Evolutionary conservation across 495 filamentous ascomycete genomes (phyloP), one percentile per base, ranked within the genome.

Genomic region (Penicillium egyptiacum): DNA sequence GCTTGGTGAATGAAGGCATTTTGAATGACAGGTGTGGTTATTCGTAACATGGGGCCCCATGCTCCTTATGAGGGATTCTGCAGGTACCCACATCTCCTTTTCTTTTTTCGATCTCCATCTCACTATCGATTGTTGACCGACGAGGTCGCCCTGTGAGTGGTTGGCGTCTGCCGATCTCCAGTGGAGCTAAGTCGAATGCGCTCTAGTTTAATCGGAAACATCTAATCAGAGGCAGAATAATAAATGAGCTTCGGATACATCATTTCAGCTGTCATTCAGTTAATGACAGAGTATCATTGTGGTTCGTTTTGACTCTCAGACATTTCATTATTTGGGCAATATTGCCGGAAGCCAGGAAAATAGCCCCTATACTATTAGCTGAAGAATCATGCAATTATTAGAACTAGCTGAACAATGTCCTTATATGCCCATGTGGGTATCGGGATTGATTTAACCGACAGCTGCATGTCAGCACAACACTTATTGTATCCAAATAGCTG

Each of bases 91-190:
- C 26, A 55, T 51, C 53, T 33, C 54, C 56, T 43, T 40, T 50
- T 58, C n/a, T 48, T 57, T 45, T 28, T 33, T 17, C 25, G 4
- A 30, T 51, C 31, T 49, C 49, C 57, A 66, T 58, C 51, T 59
- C 44, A 64, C 66, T 67, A 67, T 67, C 57, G 66, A 62, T 50
- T 62, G 51, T 35, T 44, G 47, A 62, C 62, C 44, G 33, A 6
- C 44, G 1, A 16, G 9, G 20, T n/a, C 0, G 2, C 0, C 12
- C 25, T 48, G 42, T 68, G 58, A 68, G 30, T 66, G 66, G 66
- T 30, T 20, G 26, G 12, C 42, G 4, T 4, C 2, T 30, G 50
- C 53, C 56, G 43, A 44, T 25, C 50, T 11, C 16, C 19, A 12
- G 14, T 16, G 26, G 26, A 5, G 7, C 28, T 19, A 19, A 22